phyloP scores from a whole-genome alignment of 352 stramenopile species.

The Phytophthora aleatoria region DNA sequence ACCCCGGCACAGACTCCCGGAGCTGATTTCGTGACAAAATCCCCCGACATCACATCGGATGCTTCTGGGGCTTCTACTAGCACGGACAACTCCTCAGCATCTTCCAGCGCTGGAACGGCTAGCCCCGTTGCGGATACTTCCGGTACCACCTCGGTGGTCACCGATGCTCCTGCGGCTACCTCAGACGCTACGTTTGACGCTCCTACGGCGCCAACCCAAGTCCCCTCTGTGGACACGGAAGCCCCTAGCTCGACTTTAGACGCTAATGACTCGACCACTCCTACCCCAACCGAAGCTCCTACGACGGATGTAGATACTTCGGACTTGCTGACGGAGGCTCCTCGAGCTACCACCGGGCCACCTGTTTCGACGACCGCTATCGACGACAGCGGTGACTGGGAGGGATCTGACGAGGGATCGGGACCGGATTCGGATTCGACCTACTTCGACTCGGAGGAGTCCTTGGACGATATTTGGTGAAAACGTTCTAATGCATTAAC shows the following conservation, averaged over 20 bases:
- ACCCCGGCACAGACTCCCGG: not conserved
- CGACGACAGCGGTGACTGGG: conserved; percentile 11
- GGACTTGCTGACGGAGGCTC: conserved; percentile 11
- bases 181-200: not conserved
- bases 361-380: conserved; percentile 2
- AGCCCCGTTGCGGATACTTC: not conserved
- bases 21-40: not conserved
- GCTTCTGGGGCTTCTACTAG: not conserved
- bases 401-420: conserved; percentile 18
- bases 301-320: conserved; percentile 8
- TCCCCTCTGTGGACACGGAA: not conserved
- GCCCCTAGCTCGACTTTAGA: not conserved
- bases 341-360: not conserved
- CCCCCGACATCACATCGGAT: conserved; percentile 2
- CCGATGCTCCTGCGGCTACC: not conserved
- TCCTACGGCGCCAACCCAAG: no score
- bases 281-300: conserved; percentile 7
- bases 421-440: conserved; percentile 21
- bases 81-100: not conserved
- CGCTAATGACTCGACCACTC: not conserved
- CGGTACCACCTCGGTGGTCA: not conserved
- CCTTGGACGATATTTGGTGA: conserved; percentile 6
- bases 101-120: not conserved
- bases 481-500: not conserved
- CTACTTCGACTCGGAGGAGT: conserved; percentile 20